These are phyloP conservation scores for Bretschneidera sinensis DNA, from an alignment of 345 rosid genomes.

Conservation along the genomic window DNA sequence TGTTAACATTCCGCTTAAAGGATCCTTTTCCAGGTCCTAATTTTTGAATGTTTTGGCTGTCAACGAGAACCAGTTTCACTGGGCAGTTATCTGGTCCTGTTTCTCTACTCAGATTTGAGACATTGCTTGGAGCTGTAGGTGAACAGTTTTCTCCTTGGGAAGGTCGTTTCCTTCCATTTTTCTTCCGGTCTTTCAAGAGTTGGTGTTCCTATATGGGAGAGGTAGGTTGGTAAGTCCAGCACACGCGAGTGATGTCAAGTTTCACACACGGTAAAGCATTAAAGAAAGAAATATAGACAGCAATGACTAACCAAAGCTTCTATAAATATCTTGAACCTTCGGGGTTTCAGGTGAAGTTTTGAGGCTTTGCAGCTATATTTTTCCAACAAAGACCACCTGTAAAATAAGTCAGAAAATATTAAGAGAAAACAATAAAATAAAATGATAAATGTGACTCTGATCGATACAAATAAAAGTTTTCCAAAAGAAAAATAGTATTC, in stretches of 20 bases:
- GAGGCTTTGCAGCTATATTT: constrained; percentile 98
- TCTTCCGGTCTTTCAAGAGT: constrained; percentile 90
- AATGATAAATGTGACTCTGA: not conserved
- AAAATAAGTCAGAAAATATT: constrained; percentile 13
- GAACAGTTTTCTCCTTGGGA: constrained; percentile 66
- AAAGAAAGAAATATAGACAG: constrained; percentile 13
- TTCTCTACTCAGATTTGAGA: constrained; percentile 58
- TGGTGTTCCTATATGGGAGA: constrained; percentile 77
- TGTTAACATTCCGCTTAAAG: constrained; percentile 52
- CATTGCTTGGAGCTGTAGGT: constrained; percentile 47
- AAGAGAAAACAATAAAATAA: not conserved
- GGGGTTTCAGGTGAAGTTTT: constrained; percentile 95
- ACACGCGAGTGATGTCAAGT: constrained; percentile 17
- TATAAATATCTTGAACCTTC: constrained; percentile 87
- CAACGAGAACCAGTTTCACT: constrained; percentile 68
- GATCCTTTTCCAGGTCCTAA: constrained; percentile 68
- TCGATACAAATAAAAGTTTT: not conserved
- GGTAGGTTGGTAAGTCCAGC: constrained; percentile 22
- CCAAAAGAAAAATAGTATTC: not conserved
- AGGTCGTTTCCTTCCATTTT: constrained; percentile 65
- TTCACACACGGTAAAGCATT: constrained; percentile 14
- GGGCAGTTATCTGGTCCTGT: constrained; percentile 58
- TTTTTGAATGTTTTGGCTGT: constrained; percentile 71
- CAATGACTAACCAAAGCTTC: constrained; percentile 87
- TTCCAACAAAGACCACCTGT: constrained; percentile 98